Percentiles rank a stretch among this genome's conserved stretches.
Conservation (phyloP, 2,329 filamentous ascomycete genomes). For the Pseudopyricularia javanii region DNA sequence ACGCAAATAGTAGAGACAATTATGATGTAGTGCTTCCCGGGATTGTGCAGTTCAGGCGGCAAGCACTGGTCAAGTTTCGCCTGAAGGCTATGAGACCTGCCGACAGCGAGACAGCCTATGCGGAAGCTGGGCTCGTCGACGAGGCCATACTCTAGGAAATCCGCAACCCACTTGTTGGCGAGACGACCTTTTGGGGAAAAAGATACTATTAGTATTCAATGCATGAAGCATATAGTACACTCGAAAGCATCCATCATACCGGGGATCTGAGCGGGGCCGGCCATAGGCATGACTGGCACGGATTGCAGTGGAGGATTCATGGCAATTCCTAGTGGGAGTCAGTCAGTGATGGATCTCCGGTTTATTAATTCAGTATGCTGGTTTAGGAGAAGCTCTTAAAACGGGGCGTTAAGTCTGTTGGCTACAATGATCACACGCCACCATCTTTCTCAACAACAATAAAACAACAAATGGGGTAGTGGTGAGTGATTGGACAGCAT, state of each 20-base stretch:
- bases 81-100: neutral
- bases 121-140: conserved; percentile 3
- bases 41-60: neutral
- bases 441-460: too few species aligned
- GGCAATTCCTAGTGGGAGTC: neutral
- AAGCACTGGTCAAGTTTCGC: conserved; percentile 1
- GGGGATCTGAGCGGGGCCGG: neutral
- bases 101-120: conserved; percentile 6
- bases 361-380: neutral
- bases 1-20: conserved; percentile 16
- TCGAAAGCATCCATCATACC: neutral
- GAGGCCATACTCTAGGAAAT: conserved; percentile 7
- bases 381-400: neutral
- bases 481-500: too few species aligned
- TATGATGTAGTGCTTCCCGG: neutral
- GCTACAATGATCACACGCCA: too few species aligned
- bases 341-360: neutral
- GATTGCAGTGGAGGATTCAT: neutral
- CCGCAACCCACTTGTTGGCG: conserved; percentile 11
- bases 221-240: neutral
- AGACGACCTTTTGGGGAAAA: conserved; percentile 7
- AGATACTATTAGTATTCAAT: neutral
- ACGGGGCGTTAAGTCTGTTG: too few species aligned
- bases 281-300: neutral
- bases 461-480: too few species aligned